Evolutionary conservation across 108 stramenopile species (phyloP).

Genomic region (Nitzschia sp.): DNA sequence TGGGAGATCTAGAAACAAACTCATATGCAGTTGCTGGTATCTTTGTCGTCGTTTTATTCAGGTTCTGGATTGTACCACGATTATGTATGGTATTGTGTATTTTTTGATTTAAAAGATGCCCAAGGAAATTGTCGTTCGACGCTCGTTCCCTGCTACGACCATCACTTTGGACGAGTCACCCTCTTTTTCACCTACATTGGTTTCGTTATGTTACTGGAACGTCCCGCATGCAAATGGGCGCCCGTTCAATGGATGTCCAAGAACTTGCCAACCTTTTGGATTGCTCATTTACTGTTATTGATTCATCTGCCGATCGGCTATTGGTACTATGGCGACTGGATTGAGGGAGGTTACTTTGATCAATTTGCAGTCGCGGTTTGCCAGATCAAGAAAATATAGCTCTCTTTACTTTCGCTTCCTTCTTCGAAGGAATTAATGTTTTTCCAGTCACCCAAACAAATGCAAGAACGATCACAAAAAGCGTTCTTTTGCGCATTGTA

Average conservation of each 20-base stretch:
- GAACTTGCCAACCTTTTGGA: constrained; percentile 34
- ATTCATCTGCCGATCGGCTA: constrained; percentile 53
- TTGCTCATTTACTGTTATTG: constrained; percentile 43
- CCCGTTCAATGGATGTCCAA: constrained; percentile 35
- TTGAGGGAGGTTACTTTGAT: constrained; percentile 45
- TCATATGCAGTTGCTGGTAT: background rate
- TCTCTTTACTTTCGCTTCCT: too few relatives aligned
- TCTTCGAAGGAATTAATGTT: too few relatives aligned
- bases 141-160: constrained; percentile 21
- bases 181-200: constrained; percentile 52
- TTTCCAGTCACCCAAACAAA: too few relatives aligned
- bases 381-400: constrained; percentile 26
- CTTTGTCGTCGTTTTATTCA: background rate
- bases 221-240: constrained; percentile 26
- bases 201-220: constrained; percentile 47
- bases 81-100: constrained; percentile 40
- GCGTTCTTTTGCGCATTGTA: too few relatives aligned
- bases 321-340: constrained; percentile 59
- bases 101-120: constrained; percentile 22
- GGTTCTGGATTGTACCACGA: constrained; percentile 60
- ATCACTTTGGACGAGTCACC: constrained; percentile 35
- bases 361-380: constrained; percentile 35
- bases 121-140: constrained; percentile 14
- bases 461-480: too few relatives aligned
- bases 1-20: background rate